These are phyloP conservation scores for Maudiozyma serrabonitensis DNA, from an alignment of 805 yeast species.

Conservation along the genomic window DNA sequence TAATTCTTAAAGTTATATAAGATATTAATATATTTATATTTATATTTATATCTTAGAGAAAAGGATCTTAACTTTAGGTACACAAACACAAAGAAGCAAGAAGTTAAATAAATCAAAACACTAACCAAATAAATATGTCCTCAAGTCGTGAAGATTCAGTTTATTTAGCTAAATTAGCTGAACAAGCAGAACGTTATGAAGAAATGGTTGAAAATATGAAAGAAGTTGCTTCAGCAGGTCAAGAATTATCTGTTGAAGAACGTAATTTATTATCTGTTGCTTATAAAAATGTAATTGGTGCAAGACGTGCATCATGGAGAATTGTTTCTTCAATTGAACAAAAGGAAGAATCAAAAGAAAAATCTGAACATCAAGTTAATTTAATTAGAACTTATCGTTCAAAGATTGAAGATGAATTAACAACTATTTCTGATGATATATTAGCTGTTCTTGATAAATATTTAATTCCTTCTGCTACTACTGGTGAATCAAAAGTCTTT, in stretches of 20 bases:
- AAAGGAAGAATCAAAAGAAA: conserved; percentile 94
- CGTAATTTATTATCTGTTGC: conserved; percentile 96
- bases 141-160: conserved; percentile 95
- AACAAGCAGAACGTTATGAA: conserved; percentile 99
- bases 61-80: too few species aligned
- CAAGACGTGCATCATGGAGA: conserved; percentile 99
- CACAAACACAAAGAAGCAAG: too few species aligned
- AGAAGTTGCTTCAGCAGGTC: conserved; percentile 91
- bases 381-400: conserved; percentile 91
- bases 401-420: conserved; percentile 86
- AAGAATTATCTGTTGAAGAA: conserved; percentile 94
- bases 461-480: conserved; percentile 86
- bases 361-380: conserved; percentile 69
- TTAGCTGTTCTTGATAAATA: conserved; percentile 78
- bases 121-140: conserved; percentile 34
- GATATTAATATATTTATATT: too few species aligned
- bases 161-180: conserved; percentile 95
- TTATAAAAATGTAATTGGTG: conserved; percentile 96
- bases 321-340: conserved; percentile 96
- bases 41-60: too few species aligned
- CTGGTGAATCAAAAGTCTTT: conserved; percentile 96
- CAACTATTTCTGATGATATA: conserved; percentile 90
- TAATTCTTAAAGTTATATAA: too few species aligned
- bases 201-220: conserved; percentile 99
- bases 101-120: background rate